phyloP scores from a whole-genome alignment of 495 filamentous ascomycete genomes.

The Talaromyces ruber region DNA sequence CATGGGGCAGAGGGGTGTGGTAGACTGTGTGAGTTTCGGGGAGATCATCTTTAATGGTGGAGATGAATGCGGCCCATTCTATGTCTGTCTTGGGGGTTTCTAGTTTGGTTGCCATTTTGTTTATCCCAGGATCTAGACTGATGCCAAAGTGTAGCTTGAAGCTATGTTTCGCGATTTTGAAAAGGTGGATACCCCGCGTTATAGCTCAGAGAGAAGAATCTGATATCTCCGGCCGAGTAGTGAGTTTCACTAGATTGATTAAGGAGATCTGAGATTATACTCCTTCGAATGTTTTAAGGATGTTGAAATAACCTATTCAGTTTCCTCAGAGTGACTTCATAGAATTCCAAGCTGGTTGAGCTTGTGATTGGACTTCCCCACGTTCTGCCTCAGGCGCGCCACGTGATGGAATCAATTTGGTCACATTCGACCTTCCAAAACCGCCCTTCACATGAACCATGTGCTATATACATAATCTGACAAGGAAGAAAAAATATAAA shows the following conservation, averaged over 20 bases:
- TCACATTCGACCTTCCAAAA: not conserved
- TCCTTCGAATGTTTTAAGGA: not conserved
- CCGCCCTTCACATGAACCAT: not conserved
- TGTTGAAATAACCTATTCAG: not conserved
- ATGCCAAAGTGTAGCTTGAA: not conserved
- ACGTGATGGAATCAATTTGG: not conserved
- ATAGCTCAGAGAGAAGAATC: not conserved
- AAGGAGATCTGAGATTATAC: not conserved
- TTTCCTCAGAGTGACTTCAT: not conserved
- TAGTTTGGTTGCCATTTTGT: constrained; percentile 6
- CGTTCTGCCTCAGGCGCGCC: not conserved
- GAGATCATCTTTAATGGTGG: constrained; percentile 15
- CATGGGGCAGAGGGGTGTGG: constrained; percentile 14
- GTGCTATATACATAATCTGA: not conserved
- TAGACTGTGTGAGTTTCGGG: constrained; percentile 18
- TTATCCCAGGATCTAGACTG: not conserved
- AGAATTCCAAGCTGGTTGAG: not conserved
- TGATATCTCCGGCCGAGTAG: not conserved
- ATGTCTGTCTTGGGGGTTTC: constrained; percentile 20
- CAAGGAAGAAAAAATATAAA: not conserved
- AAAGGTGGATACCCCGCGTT: not conserved
- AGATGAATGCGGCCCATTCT: constrained; percentile 28
- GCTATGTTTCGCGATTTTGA: not conserved
- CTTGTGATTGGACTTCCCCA: not conserved
- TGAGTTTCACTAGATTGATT: not conserved